These are phyloP conservation scores for Trametes cingulata DNA, from an alignment of 768 basidiomycete genomes.

Conservation along the genomic window DNA sequence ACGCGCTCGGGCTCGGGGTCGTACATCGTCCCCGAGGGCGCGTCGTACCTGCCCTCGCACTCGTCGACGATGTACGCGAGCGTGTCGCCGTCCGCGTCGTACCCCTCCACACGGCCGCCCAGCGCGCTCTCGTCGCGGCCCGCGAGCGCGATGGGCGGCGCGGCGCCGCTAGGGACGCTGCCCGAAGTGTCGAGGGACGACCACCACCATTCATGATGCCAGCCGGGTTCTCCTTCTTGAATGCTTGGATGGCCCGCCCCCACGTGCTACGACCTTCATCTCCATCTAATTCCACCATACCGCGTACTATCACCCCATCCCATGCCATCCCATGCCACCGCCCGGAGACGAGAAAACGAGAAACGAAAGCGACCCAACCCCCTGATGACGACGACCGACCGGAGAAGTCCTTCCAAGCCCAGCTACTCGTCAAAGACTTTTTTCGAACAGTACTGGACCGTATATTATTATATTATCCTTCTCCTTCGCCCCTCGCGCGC, in stretches of 20 bases:
- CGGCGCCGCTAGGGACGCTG: constrained; percentile 14
- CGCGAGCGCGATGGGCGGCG: constrained; percentile 26
- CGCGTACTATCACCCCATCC: not conserved
- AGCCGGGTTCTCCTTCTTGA: not conserved
- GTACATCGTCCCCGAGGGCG: constrained; percentile 15
- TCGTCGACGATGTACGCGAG: constrained; percentile 10
- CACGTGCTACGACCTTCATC: not conserved
- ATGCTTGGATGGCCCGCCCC: constrained; percentile 5
- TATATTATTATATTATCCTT: constrained; percentile 20
- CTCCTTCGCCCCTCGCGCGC: not conserved
- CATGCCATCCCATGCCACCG: too few species aligned
- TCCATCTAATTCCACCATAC: not conserved
- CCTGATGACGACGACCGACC: constrained; percentile 1
- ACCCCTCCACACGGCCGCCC: constrained; percentile 23
- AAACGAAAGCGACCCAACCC: not conserved
- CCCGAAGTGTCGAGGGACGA: constrained; percentile 11
- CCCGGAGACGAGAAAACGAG: constrained; percentile 3
- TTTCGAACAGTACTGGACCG: constrained; percentile 21
- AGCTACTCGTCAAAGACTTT: constrained; percentile 12
- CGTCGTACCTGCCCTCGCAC: constrained; percentile 3
- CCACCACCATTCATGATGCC: constrained; percentile 21
- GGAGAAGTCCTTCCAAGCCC: constrained; percentile 1
- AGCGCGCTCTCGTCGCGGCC: constrained; percentile 28
- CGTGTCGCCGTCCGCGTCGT: constrained; percentile 19
- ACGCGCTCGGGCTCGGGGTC: constrained; percentile 25